A percentile compares a stretch with the other conserved stretches of the same genome.
These are phyloP conservation scores for Pichia phayaonensis DNA, from an alignment of 805 yeast species.

Conservation along the genomic window DNA sequence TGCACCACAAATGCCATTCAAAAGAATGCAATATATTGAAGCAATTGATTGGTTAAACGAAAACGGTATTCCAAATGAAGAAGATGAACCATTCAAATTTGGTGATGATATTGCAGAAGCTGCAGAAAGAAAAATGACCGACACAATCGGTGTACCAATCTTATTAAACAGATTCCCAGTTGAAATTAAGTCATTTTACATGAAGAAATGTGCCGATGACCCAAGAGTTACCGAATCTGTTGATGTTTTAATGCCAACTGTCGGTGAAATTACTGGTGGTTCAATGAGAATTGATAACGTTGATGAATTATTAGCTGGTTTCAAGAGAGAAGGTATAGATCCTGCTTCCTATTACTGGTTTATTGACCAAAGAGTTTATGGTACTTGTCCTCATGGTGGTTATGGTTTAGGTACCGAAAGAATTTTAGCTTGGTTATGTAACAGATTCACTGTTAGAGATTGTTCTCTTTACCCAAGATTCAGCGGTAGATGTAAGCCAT, in stretches of 20 bases:
- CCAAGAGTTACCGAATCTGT: conserved; percentile 96
- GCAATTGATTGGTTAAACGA: conserved; percentile 97
- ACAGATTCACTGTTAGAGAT: conserved; percentile 96
- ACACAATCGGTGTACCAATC: conserved; percentile 86
- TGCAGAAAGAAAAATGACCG: conserved; percentile 98
- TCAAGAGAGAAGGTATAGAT: conserved; percentile 86
- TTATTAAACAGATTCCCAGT: conserved; percentile 92
- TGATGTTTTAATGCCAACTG: conserved; percentile 97
- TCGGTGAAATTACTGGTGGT: conserved; percentile 98
- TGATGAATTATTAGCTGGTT: conserved; percentile 82
- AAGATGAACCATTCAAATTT: conserved; percentile 83
- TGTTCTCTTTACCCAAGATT: conserved; percentile 97
- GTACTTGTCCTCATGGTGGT: conserved; percentile 98
- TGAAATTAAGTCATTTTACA: conserved; percentile 95
- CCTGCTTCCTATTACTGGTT: conserved; percentile 91
- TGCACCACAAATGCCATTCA: conserved; percentile 80
- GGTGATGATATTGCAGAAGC: conserved; percentile 99
- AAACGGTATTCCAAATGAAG: conserved; percentile 90
- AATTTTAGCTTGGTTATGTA: conserved; percentile 95
- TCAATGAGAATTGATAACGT: conserved; percentile 89
- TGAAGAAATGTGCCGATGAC: conserved; percentile 87
- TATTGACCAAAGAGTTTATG: conserved; percentile 90
- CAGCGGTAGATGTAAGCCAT: conserved; percentile 97
- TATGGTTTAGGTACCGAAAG: conserved; percentile 98
- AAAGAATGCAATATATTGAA: conserved; percentile 82